Percentiles rank a stretch among this genome's conserved stretches.
phyloP scores from a whole-genome alignment of 2,329 filamentous ascomycete genomes.

The Botrytis hyacinthi region DNA sequence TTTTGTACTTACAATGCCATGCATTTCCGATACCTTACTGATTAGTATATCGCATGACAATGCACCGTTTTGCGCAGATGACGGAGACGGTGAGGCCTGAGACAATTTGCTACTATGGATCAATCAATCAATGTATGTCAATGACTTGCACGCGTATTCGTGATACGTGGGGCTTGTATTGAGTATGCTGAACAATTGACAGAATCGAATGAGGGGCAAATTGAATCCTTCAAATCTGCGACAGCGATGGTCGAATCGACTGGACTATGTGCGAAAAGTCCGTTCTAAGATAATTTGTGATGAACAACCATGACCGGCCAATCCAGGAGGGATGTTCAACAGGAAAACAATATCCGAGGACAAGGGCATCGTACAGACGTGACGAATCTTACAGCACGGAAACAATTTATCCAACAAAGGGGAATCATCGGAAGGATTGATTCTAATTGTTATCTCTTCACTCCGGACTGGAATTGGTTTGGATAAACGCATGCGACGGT shows the following conservation, averaged over 20 bases:
- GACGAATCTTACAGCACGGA: neutral
- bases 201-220: slow-evolving; percentile 12
- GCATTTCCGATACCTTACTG: slow-evolving; percentile 4
- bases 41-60: slow-evolving; percentile 2
- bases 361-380: neutral
- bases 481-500: slow-evolving; percentile 20
- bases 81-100: slow-evolving; percentile 12
- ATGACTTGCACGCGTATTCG: neutral
- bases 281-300: neutral
- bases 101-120: neutral
- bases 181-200: neutral
- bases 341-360: neutral
- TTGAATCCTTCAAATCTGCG: slow-evolving; percentile 6
- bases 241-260: slow-evolving; percentile 5
- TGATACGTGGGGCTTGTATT: neutral
- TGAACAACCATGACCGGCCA: neutral
- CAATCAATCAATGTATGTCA: slow-evolving; percentile 9
- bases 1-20: slow-evolving; percentile 10
- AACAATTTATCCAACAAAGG: slow-evolving; percentile 8
- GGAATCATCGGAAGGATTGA: neutral
- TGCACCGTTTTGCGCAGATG: slow-evolving; percentile 3
- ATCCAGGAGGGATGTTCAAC: neutral
- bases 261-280: neutral
- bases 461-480: neutral
- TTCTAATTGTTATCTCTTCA: neutral